These are phyloP conservation scores for Salvia miltiorrhiza DNA, from an alignment of 257 asterid genomes.

Conservation along the genomic window DNA sequence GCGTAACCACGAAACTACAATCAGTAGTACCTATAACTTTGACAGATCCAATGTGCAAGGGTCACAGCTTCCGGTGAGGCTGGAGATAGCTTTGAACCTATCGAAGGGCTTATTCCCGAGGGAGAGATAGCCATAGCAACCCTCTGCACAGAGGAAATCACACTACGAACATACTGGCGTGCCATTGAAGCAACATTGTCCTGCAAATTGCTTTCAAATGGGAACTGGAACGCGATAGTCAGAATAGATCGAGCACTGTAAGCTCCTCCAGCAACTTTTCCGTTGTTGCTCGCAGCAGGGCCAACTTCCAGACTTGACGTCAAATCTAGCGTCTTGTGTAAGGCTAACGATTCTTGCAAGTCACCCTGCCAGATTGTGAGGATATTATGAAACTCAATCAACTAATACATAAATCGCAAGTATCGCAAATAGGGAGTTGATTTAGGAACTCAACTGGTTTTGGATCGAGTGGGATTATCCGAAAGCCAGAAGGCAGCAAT, in stretches of 20 bases:
- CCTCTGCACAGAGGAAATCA: slow-evolving; percentile 87
- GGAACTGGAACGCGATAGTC: slow-evolving; percentile 94
- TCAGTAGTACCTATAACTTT: slow-evolving; percentile 62
- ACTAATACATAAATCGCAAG: too few species aligned
- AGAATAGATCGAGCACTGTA: slow-evolving; percentile 65
- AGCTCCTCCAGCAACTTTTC: slow-evolving; percentile 34
- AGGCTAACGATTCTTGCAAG: slow-evolving; percentile 32
- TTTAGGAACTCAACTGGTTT: slow-evolving; percentile 70
- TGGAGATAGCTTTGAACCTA: slow-evolving; percentile 55
- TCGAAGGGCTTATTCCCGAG: slow-evolving; percentile 52
- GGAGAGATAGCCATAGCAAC: slow-evolving; percentile 95
- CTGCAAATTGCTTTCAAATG: slow-evolving; percentile 78
- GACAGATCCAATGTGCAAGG: slow-evolving; percentile 92
- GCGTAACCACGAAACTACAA: background rate
- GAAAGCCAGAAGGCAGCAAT: slow-evolving; percentile 91
- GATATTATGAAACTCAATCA: too few species aligned
- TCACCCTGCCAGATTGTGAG: slow-evolving; percentile 33
- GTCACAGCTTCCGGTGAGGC: slow-evolving; percentile 92
- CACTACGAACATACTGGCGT: slow-evolving; percentile 85
- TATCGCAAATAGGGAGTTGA: background rate
- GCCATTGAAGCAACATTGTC: slow-evolving; percentile 88
- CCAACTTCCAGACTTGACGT: slow-evolving; percentile 84
- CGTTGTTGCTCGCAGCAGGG: slow-evolving; percentile 31
- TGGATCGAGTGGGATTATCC: slow-evolving; percentile 78
- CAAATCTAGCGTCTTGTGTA: slow-evolving; percentile 70